Evolutionary conservation across 129 eudicot genomes (phyloP).

Genomic region (Pulicaria dysenterica): DNA sequence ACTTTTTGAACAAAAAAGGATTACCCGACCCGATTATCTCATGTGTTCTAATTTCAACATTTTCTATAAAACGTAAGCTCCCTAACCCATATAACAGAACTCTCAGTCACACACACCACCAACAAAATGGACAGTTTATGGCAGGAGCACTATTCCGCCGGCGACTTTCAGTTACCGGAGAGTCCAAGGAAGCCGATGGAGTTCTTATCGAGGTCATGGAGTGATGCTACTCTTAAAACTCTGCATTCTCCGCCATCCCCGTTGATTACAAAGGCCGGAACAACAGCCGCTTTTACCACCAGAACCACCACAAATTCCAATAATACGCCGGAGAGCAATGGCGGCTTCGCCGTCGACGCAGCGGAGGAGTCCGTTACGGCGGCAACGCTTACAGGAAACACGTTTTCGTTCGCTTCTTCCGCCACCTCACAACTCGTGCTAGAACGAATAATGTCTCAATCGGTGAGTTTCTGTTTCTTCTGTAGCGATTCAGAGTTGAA

Average conservation of each 20-base stretch:
- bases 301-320: constrained; percentile 14
- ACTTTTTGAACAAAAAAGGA: too few species aligned
- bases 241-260: constrained; percentile 58
- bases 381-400: constrained; percentile 52
- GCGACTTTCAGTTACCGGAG: constrained; percentile 70
- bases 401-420: constrained; percentile 94
- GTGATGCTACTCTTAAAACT: constrained; percentile 69
- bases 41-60: neutral
- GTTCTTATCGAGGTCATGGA: constrained; percentile 93
- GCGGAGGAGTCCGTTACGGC: constrained; percentile 36
- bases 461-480: constrained; percentile 49
- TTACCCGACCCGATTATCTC: constrained; percentile 25
- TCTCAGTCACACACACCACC: neutral
- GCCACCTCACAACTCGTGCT: constrained; percentile 96
- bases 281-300: constrained; percentile 20
- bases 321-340: constrained; percentile 7
- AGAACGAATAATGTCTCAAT: constrained; percentile 97
- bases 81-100: constrained; percentile 21
- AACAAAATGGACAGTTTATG: constrained; percentile 56
- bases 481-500: neutral
- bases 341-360: neutral
- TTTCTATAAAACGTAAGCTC: constrained; percentile 30
- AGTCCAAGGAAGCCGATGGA: constrained; percentile 89
- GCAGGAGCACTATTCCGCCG: constrained; percentile 53
- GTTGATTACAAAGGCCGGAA: constrained; percentile 30